A percentile compares a stretch with the other conserved stretches of the same genome.
These are phyloP conservation scores for Didymella exigua DNA, from an alignment of 2,329 filamentous ascomycete genomes.

Conservation along the genomic window DNA sequence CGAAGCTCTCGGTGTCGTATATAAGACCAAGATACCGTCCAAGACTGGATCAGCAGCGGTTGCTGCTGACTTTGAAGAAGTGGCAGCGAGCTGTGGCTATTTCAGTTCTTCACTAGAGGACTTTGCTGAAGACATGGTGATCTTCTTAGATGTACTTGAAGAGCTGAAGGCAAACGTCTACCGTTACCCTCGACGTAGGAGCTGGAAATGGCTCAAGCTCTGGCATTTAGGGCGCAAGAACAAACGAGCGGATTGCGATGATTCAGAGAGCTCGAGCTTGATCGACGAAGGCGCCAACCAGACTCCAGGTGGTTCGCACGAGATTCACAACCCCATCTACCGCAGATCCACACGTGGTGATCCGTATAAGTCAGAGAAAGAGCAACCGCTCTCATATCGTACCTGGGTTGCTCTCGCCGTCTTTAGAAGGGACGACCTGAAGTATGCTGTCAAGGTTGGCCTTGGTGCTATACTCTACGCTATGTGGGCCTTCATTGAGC, in stretches of 20 bases:
- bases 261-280: constrained; percentile 31
- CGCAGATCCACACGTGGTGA: constrained; percentile 36
- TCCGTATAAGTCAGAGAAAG: constrained; percentile 34
- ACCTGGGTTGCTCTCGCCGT: constrained; percentile 62
- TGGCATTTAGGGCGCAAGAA: constrained; percentile 60
- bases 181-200: constrained; percentile 64
- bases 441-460: constrained; percentile 91
- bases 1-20: constrained; percentile 78
- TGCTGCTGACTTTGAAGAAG: constrained; percentile 94
- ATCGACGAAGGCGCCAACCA: constrained; percentile 35
- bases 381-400: constrained; percentile 51
- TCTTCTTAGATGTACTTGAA: constrained; percentile 82
- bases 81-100: constrained; percentile 95
- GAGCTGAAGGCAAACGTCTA: constrained; percentile 77
- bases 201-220: constrained; percentile 86
- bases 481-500: constrained; percentile 81
- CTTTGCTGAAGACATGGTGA: constrained; percentile 87
- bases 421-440: constrained; percentile 68
- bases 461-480: constrained; percentile 88
- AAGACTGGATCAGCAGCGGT: constrained; percentile 72
- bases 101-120: constrained; percentile 92
- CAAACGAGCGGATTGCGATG: constrained; percentile 16
- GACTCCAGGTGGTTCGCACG: constrained; percentile 38
- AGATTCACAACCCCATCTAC: constrained; percentile 45
- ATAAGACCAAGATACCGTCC: constrained; percentile 76